These are phyloP conservation scores for Cercospora berteroae DNA, from an alignment of 2,329 filamentous ascomycete genomes.

Conservation along the genomic window DNA sequence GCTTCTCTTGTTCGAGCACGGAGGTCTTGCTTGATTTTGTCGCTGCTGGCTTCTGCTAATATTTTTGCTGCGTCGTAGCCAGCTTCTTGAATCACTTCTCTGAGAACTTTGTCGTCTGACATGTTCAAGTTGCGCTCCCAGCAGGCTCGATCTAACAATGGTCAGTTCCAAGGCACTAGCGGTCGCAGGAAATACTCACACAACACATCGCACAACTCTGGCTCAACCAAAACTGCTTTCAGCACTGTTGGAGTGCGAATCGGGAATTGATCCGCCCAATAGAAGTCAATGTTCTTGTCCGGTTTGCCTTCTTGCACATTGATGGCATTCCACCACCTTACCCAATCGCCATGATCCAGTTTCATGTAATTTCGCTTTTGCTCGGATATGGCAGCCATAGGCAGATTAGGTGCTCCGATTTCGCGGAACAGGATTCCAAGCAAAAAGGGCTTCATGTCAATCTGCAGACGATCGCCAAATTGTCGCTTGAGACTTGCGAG, in stretches of 20 bases:
- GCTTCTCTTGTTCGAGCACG: constrained; percentile 25
- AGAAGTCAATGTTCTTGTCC: constrained; percentile 24
- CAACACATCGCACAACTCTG: constrained; percentile 17
- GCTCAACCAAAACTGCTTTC: constrained; percentile 22
- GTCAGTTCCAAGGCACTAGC: neutral
- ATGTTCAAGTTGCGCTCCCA: constrained; percentile 30
- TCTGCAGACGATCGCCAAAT: constrained; percentile 21
- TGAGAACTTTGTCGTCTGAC: constrained; percentile 23
- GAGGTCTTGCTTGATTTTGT: constrained; percentile 23
- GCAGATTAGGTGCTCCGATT: constrained; percentile 27
- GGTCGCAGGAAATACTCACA: constrained; percentile 12
- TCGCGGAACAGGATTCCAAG: constrained; percentile 28
- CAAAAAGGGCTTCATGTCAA: constrained; percentile 29
- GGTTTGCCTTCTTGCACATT: constrained; percentile 23
- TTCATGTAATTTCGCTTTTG: constrained; percentile 25
- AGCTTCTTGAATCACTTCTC: constrained; percentile 21
- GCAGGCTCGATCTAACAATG: constrained; percentile 23
- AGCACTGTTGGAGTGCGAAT: constrained; percentile 26
- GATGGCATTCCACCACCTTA: constrained; percentile 29
- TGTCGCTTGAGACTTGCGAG: constrained; percentile 18
- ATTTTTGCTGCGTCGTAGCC: constrained; percentile 20
- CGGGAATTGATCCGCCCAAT: constrained; percentile 27
- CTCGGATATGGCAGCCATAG: constrained; percentile 22
- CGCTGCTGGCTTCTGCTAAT: constrained; percentile 18
- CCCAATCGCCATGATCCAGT: constrained; percentile 27